phyloP scores from a whole-genome alignment of 2,329 filamentous ascomycete genomes.

The Paecilomyces variotii region DNA sequence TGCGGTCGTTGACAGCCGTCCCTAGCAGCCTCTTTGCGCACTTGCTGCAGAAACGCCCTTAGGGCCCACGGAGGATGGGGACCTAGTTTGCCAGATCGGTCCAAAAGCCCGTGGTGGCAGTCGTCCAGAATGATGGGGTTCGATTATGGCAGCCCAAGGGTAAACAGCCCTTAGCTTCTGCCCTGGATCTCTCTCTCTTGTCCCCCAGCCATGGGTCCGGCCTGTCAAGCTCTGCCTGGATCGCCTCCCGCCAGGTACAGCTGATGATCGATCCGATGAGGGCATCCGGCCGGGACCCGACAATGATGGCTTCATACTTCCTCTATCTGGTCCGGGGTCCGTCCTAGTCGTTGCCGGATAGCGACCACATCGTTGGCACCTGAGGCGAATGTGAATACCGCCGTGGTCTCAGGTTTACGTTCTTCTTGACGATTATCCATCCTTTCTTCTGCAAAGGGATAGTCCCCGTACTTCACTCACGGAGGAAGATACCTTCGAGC shows the following conservation, averaged over 20 bases:
- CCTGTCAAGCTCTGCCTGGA: not conserved
- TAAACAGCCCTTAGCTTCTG: not conserved
- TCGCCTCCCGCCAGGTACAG: not conserved
- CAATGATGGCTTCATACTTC: not conserved
- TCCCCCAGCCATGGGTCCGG: not conserved
- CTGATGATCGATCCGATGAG: not conserved
- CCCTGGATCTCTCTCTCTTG: not conserved
- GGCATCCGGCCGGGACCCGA: not conserved
- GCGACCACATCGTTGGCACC: constrained; percentile 25
- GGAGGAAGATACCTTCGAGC: not conserved
- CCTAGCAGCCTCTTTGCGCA: not conserved
- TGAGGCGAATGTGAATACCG: constrained; percentile 7
- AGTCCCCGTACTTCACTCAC: not conserved
- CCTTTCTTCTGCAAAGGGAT: not conserved
- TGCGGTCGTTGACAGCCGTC: not conserved
- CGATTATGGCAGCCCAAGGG: not conserved
- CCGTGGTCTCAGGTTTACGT: not conserved
- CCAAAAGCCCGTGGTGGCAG: not conserved
- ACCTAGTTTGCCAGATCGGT: not conserved
- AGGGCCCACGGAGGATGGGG: not conserved
- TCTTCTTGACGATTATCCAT: not conserved
- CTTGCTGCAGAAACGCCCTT: not conserved
- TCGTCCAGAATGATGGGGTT: not conserved
- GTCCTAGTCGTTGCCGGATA: not conserved
- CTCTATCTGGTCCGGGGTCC: not conserved